These are phyloP conservation scores for Globisporangium nagaii DNA, from an alignment of 352 stramenopile genomes.

Conservation along the genomic window DNA sequence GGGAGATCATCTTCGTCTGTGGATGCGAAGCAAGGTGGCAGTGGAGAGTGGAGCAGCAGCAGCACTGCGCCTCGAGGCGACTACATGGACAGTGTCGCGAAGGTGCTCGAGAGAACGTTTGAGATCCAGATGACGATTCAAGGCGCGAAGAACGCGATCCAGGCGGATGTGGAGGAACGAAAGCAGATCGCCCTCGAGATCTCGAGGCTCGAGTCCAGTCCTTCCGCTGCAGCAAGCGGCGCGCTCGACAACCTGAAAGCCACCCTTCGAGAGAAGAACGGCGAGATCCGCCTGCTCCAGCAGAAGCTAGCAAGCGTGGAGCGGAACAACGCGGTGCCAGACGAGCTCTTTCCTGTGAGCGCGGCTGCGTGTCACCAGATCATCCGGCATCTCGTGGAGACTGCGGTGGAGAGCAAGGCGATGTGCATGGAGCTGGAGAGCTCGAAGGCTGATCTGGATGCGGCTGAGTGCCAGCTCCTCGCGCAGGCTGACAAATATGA, in stretches of 20 bases:
- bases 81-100: conserved; percentile 21
- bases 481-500: conserved; percentile 20
- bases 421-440: conserved; percentile 31
- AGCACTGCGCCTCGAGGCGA: conserved; percentile 5
- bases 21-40: not conserved
- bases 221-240: conserved; percentile 8
- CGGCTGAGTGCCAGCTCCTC: conserved; percentile 24
- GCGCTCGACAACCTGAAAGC: conserved; percentile 28
- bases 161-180: conserved; percentile 43
- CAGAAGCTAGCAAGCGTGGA: conserved; percentile 54
- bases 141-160: conserved; percentile 43
- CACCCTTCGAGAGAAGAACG: conserved; percentile 41
- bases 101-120: conserved; percentile 31
- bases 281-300: conserved; percentile 54
- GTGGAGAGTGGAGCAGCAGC: not conserved
- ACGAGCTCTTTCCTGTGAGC: conserved; percentile 34
- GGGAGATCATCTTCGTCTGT: not conserved
- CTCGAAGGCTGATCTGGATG: conserved; percentile 23
- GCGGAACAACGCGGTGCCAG: conserved; percentile 33
- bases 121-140: conserved; percentile 42
- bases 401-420: conserved; percentile 29
- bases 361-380: conserved; percentile 40
- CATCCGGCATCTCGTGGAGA: conserved; percentile 45
- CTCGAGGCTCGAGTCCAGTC: conserved; percentile 14
- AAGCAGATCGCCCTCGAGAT: conserved; percentile 46